Evolutionary conservation across 441 rosid species (phyloP).

Genomic region (Pelargonium fulgidum): DNA sequence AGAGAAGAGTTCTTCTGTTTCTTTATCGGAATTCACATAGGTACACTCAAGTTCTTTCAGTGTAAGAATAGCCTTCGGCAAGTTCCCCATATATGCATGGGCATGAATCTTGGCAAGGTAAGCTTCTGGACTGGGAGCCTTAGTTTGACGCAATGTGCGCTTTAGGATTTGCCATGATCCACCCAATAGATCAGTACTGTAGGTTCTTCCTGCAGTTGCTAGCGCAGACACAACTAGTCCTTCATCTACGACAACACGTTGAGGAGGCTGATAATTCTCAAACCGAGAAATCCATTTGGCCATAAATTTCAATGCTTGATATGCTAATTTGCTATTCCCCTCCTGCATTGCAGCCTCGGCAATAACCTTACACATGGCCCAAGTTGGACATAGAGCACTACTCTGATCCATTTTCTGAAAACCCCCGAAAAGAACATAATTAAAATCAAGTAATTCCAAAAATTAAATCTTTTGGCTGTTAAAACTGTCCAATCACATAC

Average conservation of each 20-base stretch:
- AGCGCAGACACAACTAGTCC: constrained; percentile 69
- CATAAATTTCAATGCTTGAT: constrained; percentile 75
- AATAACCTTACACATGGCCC: constrained; percentile 58
- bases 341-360: constrained; percentile 63
- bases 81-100: constrained; percentile 64
- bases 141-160: constrained; percentile 59
- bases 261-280: constrained; percentile 53
- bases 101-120: constrained; percentile 77
- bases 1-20: constrained; percentile 58
- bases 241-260: constrained; percentile 67
- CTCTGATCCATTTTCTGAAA: constrained; percentile 68
- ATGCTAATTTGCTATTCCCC: constrained; percentile 73
- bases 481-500: constrained; percentile 32
- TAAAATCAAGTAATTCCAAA: constrained; percentile 9
- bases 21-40: constrained; percentile 36
- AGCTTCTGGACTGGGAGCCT: constrained; percentile 59
- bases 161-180: constrained; percentile 72
- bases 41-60: constrained; percentile 66
- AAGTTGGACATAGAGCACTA: constrained; percentile 73
- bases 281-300: constrained; percentile 72
- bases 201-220: constrained; percentile 80
- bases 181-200: constrained; percentile 54
- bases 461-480: constrained; percentile 10
- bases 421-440: constrained; percentile 22
- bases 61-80: constrained; percentile 61